Base-by-base conservation (phyloP, 2,329 filamentous ascomycete genomes). In the Cladosporium phlei region DNA sequence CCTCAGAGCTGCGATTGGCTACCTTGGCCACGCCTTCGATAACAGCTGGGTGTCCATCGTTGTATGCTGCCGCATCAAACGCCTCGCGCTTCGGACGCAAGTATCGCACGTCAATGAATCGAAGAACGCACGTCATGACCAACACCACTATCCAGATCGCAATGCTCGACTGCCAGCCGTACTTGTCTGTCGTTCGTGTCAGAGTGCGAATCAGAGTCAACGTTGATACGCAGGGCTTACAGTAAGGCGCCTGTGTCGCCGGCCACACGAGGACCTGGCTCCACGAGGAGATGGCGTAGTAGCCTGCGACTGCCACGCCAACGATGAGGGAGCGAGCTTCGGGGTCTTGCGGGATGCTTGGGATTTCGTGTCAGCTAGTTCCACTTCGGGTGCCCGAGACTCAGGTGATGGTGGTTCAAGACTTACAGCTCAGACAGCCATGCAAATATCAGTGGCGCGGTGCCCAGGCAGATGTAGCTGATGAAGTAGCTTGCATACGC, bases 401-500 rank as follows among this genome's bases (percentile, higher is more conserved):
- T 19, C n/a, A 27, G 22, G 9, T 27, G 22, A n/a, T n/a, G n/a
- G 12, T 9, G n/a, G 9, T 27, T 19, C 9, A 29, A 34, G 17
- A 46, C 52, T 52, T 22, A 54, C 47, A 74, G 59, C 53, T 78
- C 74, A 0, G 73, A 70, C 2, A 77, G 59, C 75, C 75, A 78
- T 0, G 73, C 68, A 51, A 76, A 70, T 32, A 78, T 75, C 24
- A 78, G 54, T 0, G 75, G 74, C 2, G 74, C 74, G 0, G 74
- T 77, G 1, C 74, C 75, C 3, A 76, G 60, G 12, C 63, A 65
- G 8, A 73, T 61, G 52, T 69, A 74, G 0, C 69, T 68, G 54
- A 77, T 72, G 52, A 78, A 76, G 50, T 76, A 77, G 39, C 69
- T 69, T 2, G 73, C 71, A 51, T 78, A 78, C 1, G 73, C 74